Percentiles rank a stretch among this genome's conserved stretches.
phyloP scores from a whole-genome alignment of 1,284 basidiomycete genomes.

The Salmacisia buchloeana region DNA sequence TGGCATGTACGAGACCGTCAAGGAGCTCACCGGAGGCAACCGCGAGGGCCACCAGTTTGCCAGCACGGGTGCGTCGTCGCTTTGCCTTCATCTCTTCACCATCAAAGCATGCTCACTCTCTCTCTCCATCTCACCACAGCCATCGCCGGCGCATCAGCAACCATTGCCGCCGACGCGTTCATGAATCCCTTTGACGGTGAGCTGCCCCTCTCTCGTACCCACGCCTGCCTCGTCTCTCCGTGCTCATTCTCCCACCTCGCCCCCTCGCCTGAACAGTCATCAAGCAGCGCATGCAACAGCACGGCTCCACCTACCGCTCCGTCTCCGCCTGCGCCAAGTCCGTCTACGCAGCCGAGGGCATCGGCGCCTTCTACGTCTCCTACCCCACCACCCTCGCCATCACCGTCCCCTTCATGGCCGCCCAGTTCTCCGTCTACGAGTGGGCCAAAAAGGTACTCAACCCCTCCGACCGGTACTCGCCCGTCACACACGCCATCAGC shows the following conservation, averaged over 20 bases:
- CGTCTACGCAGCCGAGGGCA: slow-evolving; percentile 79
- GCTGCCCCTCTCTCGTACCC: slow-evolving; percentile 35
- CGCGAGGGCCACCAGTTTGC: slow-evolving; percentile 71
- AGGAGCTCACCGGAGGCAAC: slow-evolving; percentile 87
- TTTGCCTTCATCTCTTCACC: background rate
- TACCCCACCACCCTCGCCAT: slow-evolving; percentile 93
- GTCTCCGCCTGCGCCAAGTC: slow-evolving; percentile 74
- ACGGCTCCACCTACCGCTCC: slow-evolving; percentile 80
- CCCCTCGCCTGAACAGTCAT: slow-evolving; percentile 59
- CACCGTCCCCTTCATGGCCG: slow-evolving; percentile 95
- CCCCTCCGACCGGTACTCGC: slow-evolving; percentile 79
- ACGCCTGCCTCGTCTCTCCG: background rate
- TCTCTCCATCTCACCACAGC: slow-evolving; percentile 56
- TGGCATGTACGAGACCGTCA: slow-evolving; percentile 88
- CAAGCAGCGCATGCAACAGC: slow-evolving; percentile 98
- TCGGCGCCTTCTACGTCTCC: slow-evolving; percentile 91
- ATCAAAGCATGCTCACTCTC: background rate
- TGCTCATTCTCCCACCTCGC: slow-evolving; percentile 11
- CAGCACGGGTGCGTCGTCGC: slow-evolving; percentile 62
- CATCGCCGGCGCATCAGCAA: slow-evolving; percentile 86
- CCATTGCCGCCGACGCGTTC: slow-evolving; percentile 88
- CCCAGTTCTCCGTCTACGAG: slow-evolving; percentile 96
- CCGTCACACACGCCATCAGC: slow-evolving; percentile 79
- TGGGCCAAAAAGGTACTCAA: slow-evolving; percentile 83
- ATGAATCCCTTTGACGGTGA: slow-evolving; percentile 99